Percentiles rank a stretch among this genome's conserved stretches.
Conservation (phyloP, 495 filamentous ascomycete species). For the Halenospora varia region DNA sequence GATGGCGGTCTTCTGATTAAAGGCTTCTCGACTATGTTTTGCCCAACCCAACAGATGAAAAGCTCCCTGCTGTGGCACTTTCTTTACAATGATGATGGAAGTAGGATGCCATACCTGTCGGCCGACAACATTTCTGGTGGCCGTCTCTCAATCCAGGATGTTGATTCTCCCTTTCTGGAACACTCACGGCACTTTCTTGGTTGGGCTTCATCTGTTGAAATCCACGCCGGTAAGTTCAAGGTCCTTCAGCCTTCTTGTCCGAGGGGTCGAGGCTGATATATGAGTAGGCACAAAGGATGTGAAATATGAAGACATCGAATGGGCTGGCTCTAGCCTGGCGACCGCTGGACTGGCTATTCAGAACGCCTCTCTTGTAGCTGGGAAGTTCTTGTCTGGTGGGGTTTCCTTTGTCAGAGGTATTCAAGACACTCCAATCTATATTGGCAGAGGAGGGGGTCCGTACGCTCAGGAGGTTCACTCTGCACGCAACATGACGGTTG, state of each 20-base stretch:
- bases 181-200: conserved; percentile 10
- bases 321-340: not conserved
- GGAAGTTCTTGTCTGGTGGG: conserved; percentile 19
- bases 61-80: conserved; percentile 29
- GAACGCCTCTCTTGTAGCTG: conserved; percentile 19
- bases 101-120: not conserved
- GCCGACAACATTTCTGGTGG: no score
- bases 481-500: conserved; percentile 20
- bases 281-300: no score
- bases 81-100: conserved; percentile 19
- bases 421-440: conserved; percentile 15
- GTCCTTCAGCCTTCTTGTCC: no score
- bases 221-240: conserved; percentile 7
- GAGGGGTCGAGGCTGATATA: no score
- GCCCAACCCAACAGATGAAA: conserved; percentile 14
- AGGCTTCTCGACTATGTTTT: conserved; percentile 29
- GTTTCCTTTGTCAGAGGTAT: conserved; percentile 13
- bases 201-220: not conserved
- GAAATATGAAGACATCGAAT: conserved; percentile 20
- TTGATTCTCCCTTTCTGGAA: no score
- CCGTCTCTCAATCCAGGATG: no score
- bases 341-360: conserved; percentile 11
- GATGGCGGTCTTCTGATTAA: conserved; percentile 23
- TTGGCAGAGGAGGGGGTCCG: not conserved
- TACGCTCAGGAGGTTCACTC: conserved; percentile 21